These are phyloP conservation scores for Diaporthe humulicola DNA, from an alignment of 2,329 filamentous ascomycete genomes.

Conservation along the genomic window DNA sequence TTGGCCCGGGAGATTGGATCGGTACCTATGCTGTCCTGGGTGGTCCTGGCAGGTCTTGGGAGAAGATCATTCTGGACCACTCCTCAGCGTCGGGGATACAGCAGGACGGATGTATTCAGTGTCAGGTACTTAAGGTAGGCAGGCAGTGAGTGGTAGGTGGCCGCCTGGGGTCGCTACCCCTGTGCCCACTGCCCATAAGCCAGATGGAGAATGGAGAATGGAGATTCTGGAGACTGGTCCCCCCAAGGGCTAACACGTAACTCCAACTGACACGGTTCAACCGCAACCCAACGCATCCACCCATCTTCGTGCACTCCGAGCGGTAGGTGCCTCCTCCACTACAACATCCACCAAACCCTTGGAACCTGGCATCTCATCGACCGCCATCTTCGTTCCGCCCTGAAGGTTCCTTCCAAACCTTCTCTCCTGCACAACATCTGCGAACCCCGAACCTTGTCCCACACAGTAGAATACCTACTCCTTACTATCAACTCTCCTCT, in stretches of 20 bases:
- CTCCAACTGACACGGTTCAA: conserved; percentile 35
- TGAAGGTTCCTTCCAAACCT: background rate
- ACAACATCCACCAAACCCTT: conserved; percentile 25
- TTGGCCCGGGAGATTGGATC: background rate
- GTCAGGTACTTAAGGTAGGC: too few relatives aligned
- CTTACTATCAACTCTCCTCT: background rate
- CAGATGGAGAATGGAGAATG: conserved; percentile 24
- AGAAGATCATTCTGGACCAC: background rate
- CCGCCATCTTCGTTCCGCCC: conserved; percentile 30
- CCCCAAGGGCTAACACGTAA: conserved; percentile 33
- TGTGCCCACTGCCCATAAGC: background rate
- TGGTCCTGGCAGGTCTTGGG: background rate
- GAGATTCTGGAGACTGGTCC: conserved; percentile 8
- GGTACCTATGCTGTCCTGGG: background rate
- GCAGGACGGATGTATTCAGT: background rate
- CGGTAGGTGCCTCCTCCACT: conserved; percentile 21
- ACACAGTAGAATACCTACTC: conserved; percentile 2
- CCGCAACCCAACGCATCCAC: conserved; percentile 28
- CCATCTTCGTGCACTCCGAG: conserved; percentile 31
- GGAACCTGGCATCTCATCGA: conserved; percentile 28
- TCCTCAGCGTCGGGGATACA: background rate
- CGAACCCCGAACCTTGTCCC: conserved; percentile 28
- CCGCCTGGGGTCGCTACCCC: conserved; percentile 13
- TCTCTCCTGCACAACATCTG: conserved; percentile 33
- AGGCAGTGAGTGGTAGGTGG: background rate